A percentile compares a stretch with the other conserved stretches of the same genome.
These are phyloP conservation scores for Helotiales sp. DNA, from an alignment of 2,329 filamentous ascomycete species.

Conservation along the genomic window DNA sequence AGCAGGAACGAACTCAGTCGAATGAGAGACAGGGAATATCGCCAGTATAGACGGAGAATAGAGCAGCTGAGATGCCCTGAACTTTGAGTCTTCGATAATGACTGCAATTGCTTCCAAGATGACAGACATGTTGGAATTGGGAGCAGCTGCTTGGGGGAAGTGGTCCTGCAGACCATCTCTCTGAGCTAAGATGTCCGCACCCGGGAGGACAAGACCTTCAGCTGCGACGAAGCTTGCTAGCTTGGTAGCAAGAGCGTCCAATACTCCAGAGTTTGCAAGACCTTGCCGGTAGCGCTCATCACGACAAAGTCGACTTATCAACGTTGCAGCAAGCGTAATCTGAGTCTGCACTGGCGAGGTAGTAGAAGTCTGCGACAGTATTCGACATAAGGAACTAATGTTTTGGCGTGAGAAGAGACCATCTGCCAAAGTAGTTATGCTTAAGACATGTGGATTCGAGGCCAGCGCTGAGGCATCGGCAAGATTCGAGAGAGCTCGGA, in stretches of 20 bases:
- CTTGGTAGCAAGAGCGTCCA: slow-evolving; percentile 76
- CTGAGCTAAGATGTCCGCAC: slow-evolving; percentile 55
- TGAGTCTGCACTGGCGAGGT: slow-evolving; percentile 59
- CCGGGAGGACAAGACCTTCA: slow-evolving; percentile 67
- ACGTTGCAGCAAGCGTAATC: slow-evolving; percentile 56
- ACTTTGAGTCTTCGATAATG: slow-evolving; percentile 77
- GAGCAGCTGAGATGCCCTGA: slow-evolving; percentile 70
- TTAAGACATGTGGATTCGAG: slow-evolving; percentile 49
- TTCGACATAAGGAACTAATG: slow-evolving; percentile 61
- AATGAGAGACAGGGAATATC: slow-evolving; percentile 58
- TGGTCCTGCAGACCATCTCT: slow-evolving; percentile 54
- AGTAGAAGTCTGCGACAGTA: slow-evolving; percentile 60
- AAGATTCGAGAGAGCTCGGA: slow-evolving; percentile 73
- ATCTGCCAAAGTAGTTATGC: slow-evolving; percentile 56
- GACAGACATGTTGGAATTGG: slow-evolving; percentile 60
- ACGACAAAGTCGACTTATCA: slow-evolving; percentile 61
- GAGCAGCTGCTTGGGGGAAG: slow-evolving; percentile 62
- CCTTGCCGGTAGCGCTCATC: slow-evolving; percentile 69
- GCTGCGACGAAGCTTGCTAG: slow-evolving; percentile 70
- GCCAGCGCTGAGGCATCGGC: slow-evolving; percentile 63
- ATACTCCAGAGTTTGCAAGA: slow-evolving; percentile 70
- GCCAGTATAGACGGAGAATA: slow-evolving; percentile 69
- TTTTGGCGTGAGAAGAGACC: slow-evolving; percentile 63
- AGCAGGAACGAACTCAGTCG: slow-evolving; percentile 50
- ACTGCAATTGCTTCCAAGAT: slow-evolving; percentile 76